Evolutionary conservation across 2,329 filamentous ascomycete genomes (phyloP), one percentile per base, ranked within the genome.

Genomic region (Arthroderma sp.): DNA sequence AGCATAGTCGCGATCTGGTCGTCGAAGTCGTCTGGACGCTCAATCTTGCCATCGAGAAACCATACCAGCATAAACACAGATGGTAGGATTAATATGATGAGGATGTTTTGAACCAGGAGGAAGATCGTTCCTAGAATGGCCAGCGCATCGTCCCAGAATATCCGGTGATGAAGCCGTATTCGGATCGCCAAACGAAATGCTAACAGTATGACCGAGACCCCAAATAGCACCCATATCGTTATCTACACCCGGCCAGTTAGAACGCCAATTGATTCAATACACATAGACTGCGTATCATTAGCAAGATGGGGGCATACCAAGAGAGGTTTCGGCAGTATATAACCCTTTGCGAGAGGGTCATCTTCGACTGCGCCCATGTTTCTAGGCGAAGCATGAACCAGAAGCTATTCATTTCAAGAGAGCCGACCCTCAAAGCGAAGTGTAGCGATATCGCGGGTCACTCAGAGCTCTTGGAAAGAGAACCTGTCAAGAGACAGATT

Each of bases 91-190:
- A 47, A 10, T 10, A 39, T 47, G 30, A 38, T 38, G 8, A 40
- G n/a, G 15, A 47, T 29, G 36, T 47, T 38, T 31, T 49, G 44
- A 8, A 29, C 40, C 6, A 49, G 34, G 22, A 49, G 44, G 11
- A 42, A 41, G 4, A 47, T 4, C 36, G 42, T 47, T 6, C 38
- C 44, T 4, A 49, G 22, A 27, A 31, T 37, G 6, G 44, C 47
- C 11, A 47, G 42, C n/a, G 44, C 32, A 30, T 49, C 47, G 29
- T 49, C 47, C 47, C 44, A 49, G 41, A 49, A 49, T 6, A 49
- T 30, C 33, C 33, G 15, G n/a, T 42, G 38, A 32, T 49, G 47
- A n/a, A 49, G 38, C 41, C 44, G 44, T 33, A 47, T n/a, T 29
- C 47, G 44, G 38, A 49, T 49, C 11, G 8, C 38, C 29, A 36